phyloP scores from a whole-genome alignment of 1,139 yeast genomes.

The Protomyces pachydermus region DNA sequence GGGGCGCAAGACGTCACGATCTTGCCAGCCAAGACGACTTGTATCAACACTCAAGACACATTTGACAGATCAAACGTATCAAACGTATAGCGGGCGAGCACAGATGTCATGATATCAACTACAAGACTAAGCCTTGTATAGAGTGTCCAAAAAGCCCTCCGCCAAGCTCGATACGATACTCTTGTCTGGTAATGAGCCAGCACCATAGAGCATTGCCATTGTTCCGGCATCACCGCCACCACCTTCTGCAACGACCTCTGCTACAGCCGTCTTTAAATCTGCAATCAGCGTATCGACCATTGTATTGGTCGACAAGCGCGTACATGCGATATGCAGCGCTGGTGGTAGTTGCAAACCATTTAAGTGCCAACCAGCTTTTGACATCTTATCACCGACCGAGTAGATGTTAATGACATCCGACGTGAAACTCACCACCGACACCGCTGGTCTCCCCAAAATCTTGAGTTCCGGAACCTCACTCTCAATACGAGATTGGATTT shows the following conservation, averaged over 20 bases:
- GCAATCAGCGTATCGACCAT: constrained; percentile 58
- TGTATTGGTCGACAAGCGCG: constrained; percentile 56
- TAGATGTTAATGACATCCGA: constrained; percentile 60
- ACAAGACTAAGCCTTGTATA: constrained; percentile 14
- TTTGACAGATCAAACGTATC: no score
- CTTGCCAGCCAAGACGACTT: no score
- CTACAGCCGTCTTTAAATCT: constrained; percentile 52
- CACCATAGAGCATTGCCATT: constrained; percentile 22
- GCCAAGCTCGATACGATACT: constrained; percentile 23
- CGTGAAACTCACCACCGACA: constrained; percentile 74
- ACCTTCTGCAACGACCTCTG: constrained; percentile 39
- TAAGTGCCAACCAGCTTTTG: constrained; percentile 78
- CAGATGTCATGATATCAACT: no score
- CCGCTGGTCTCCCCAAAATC: constrained; percentile 77
- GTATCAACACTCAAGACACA: no score
- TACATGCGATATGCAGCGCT: constrained; percentile 84
- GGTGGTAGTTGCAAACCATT: constrained; percentile 82
- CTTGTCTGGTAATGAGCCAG: constrained; percentile 25
- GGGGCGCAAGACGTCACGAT: no score
- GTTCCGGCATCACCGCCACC: constrained; percentile 26
- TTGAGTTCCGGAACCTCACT: constrained; percentile 51
- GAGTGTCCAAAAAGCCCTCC: constrained; percentile 24
- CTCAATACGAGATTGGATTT: constrained; percentile 39
- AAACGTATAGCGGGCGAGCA: no score
- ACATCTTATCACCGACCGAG: constrained; percentile 64